Evolutionary conservation across 768 basidiomycete genomes (phyloP).

Genomic region (Termitomyces sp.): DNA sequence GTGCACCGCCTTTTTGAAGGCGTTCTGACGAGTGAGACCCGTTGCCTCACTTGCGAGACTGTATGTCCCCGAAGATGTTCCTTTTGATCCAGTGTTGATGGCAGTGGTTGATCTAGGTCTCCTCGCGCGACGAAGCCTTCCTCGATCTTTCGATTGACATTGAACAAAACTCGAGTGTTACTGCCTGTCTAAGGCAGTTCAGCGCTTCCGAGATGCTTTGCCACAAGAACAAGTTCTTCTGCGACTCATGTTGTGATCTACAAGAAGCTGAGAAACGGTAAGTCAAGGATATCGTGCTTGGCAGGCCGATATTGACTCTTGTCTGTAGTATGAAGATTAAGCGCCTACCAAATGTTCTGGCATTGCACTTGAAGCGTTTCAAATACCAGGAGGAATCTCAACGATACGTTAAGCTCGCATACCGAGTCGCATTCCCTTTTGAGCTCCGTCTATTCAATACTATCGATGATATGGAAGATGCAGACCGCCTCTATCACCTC

Average conservation of each 20-base stretch:
- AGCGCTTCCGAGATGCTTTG: slow-evolving; percentile 98
- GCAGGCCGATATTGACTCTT: neutral
- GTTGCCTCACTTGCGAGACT: slow-evolving; percentile 96
- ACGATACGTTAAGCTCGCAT: slow-evolving; percentile 91
- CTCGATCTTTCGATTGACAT: slow-evolving; percentile 99
- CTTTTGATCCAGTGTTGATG: slow-evolving; percentile 9
- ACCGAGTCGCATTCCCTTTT: slow-evolving; percentile 94
- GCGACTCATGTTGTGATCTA: slow-evolving; percentile 92
- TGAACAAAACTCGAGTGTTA: slow-evolving; percentile 95
- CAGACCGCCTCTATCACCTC: slow-evolving; percentile 89
- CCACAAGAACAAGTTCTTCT: slow-evolving; percentile 97
- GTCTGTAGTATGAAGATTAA: slow-evolving; percentile 93
- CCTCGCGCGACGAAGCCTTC: slow-evolving; percentile 93
- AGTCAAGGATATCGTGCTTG: slow-evolving; percentile 16
- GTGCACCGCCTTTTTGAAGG: slow-evolving; percentile 95
- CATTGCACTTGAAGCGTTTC: slow-evolving; percentile 96
- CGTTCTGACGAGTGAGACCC: slow-evolving; percentile 90
- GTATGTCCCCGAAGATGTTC: slow-evolving; percentile 37
- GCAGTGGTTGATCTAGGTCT: slow-evolving; percentile 45
- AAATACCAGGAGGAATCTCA: slow-evolving; percentile 93
- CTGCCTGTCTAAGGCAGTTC: slow-evolving; percentile 93
- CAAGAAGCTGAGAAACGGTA: slow-evolving; percentile 98
- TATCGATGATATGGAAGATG: slow-evolving; percentile 86
- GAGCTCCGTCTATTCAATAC: slow-evolving; percentile 96
- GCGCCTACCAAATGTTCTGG: slow-evolving; percentile 89